These are phyloP conservation scores for Trichothecium roseum DNA, from an alignment of 2,329 filamentous ascomycete genomes.

Conservation along the genomic window DNA sequence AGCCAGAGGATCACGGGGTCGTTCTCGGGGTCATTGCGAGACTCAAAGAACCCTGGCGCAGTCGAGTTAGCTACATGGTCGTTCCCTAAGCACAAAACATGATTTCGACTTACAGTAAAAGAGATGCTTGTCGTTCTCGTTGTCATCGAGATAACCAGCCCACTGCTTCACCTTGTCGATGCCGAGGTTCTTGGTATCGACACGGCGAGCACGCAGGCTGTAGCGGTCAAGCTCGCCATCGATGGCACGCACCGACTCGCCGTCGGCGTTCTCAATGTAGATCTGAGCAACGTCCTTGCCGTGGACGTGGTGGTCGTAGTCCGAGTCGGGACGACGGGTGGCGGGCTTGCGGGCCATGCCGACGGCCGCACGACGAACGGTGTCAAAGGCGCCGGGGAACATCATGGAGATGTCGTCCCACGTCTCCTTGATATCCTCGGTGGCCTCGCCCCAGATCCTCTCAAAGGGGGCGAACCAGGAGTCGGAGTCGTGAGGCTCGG, in stretches of 20 bases:
- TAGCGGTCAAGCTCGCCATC: constrained; percentile 79
- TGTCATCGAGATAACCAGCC: constrained; percentile 93
- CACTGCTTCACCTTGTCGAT: constrained; percentile 96
- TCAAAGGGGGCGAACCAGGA: constrained; percentile 40
- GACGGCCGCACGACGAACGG: too few species aligned
- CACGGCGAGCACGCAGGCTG: constrained; percentile 81
- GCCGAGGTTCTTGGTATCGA: constrained; percentile 74
- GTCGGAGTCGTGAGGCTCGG: constrained; percentile 18
- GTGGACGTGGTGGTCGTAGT: constrained; percentile 87
- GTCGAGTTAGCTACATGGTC: constrained; percentile 5
- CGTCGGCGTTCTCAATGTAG: constrained; percentile 49
- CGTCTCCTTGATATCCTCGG: constrained; percentile 63
- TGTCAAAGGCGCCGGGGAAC: constrained; percentile 64
- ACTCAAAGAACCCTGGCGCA: constrained; percentile 92
- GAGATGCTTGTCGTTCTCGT: constrained; percentile 93
- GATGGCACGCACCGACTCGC: constrained; percentile 35
- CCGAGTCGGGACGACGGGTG: constrained; percentile 51
- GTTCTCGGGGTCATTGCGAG: constrained; percentile 91
- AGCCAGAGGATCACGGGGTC: constrained; percentile 92
- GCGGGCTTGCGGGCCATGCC: not conserved
- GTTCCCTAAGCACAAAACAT: not conserved
- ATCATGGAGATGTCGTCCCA: constrained; percentile 84
- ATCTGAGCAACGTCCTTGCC: constrained; percentile 75
- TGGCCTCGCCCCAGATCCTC: constrained; percentile 50
- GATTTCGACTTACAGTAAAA: constrained; percentile 79